These are phyloP conservation scores for Conoideocrella luteorostrata DNA, from an alignment of 2,329 filamentous ascomycete species.

Conservation along the genomic window DNA sequence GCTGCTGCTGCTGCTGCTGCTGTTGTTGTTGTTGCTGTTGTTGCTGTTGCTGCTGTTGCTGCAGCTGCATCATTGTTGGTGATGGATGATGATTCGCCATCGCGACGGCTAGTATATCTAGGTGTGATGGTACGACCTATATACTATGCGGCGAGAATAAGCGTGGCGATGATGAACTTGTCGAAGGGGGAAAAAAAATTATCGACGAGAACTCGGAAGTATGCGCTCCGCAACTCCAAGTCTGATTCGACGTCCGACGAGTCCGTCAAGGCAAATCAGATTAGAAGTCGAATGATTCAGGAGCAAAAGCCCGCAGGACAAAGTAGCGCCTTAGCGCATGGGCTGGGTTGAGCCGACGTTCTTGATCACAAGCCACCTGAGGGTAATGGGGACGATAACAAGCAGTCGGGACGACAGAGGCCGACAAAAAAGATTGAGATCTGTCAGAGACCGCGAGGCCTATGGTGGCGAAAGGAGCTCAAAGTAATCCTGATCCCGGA, in stretches of 20 bases:
- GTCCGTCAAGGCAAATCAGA: no score
- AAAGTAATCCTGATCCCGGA: slow-evolving; percentile 18
- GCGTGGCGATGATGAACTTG: neutral
- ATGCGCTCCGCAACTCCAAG: neutral
- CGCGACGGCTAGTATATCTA: slow-evolving; percentile 17
- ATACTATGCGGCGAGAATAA: neutral
- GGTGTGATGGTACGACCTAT: neutral
- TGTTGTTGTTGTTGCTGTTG: slow-evolving; percentile 34
- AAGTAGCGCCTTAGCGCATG: slow-evolving; percentile 7
- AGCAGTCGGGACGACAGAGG: slow-evolving; percentile 2
- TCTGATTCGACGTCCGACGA: no score
- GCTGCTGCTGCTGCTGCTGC: slow-evolving; percentile 39
- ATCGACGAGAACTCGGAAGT: neutral
- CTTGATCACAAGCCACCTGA: slow-evolving; percentile 1
- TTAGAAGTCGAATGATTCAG: no score
- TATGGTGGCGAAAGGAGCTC: slow-evolving; percentile 7
- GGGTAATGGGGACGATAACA: slow-evolving; percentile 5
- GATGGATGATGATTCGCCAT: slow-evolving; percentile 80
- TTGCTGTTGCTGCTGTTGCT: slow-evolving; percentile 46
- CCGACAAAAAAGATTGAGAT: neutral
- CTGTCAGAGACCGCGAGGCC: neutral
- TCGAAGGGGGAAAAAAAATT: neutral
- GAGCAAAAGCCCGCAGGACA: slow-evolving; percentile 2
- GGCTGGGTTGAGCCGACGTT: slow-evolving; percentile 7
- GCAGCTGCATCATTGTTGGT: slow-evolving; percentile 67